Percentiles rank a stretch among this genome's conserved stretches.
phyloP scores from a whole-genome alignment of 768 basidiomycete genomes.

The Tubosaeta brunneosetosa region DNA sequence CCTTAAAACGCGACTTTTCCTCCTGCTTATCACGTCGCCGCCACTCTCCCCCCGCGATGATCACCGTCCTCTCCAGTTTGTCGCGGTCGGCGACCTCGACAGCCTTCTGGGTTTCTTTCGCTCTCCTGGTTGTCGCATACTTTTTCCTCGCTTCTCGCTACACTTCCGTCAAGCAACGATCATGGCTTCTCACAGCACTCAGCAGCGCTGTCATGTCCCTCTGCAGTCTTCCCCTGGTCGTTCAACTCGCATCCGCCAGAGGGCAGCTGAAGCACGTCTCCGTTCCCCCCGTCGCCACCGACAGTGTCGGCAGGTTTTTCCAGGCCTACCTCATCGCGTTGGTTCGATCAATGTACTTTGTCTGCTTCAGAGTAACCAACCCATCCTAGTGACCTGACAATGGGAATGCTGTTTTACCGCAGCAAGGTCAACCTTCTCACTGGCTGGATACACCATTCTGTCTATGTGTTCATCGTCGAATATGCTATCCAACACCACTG shows the following conservation, averaged over 20 bases:
- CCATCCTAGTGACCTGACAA: constrained; percentile 37
- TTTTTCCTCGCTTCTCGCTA: constrained; percentile 27
- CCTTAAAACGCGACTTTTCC: constrained; percentile 20
- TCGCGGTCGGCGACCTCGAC: constrained; percentile 18
- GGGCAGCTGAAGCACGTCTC: constrained; percentile 26
- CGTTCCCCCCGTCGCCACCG: constrained; percentile 19
- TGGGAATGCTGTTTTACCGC: constrained; percentile 45
- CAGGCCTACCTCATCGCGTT: constrained; percentile 42
- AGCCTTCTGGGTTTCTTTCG: constrained; percentile 19
- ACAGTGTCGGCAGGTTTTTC: constrained; percentile 36
- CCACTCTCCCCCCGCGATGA: constrained; percentile 18
- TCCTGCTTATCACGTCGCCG: constrained; percentile 20
- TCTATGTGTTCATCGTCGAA: constrained; percentile 41
- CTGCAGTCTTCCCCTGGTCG: constrained; percentile 38
- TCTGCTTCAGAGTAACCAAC: constrained; percentile 9
- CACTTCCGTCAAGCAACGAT: constrained; percentile 36
- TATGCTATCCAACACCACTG: constrained; percentile 32
- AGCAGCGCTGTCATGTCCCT: constrained; percentile 40
- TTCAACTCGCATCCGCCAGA: constrained; percentile 22
- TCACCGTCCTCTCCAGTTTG: constrained; percentile 16
- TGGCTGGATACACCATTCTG: constrained; percentile 51
- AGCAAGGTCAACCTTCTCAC: constrained; percentile 44
- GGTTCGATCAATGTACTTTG: constrained; percentile 17
- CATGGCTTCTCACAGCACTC: constrained; percentile 45
- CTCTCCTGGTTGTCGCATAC: constrained; percentile 26